Percentiles rank a stretch among this genome's conserved stretches.
Conservation (phyloP, 2,329 filamentous ascomycete genomes). For the Thielaviopsis musarum region DNA sequence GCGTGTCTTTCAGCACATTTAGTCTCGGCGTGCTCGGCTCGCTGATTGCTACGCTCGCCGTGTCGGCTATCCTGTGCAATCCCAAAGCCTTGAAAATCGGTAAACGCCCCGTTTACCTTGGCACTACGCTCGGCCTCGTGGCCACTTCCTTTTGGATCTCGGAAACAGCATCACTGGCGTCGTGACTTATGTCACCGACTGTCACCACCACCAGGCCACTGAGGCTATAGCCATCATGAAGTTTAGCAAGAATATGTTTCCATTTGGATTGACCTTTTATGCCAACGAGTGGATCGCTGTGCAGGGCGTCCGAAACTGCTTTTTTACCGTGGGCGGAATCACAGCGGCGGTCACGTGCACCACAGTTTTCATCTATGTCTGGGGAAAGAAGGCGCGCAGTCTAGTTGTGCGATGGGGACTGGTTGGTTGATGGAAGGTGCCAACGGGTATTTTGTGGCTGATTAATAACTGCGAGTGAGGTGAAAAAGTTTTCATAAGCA, state of each 20-base stretch:
- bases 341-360: conserved; percentile 21
- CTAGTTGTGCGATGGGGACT: conserved; percentile 3
- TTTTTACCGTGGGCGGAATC: conserved; percentile 13
- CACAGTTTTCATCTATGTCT: conserved; percentile 12
- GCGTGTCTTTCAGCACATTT: conserved; percentile 19
- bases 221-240: conserved; percentile 24
- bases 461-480: not conserved
- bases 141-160: conserved; percentile 21
- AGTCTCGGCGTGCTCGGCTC: conserved; percentile 22
- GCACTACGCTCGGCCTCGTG: conserved; percentile 20
- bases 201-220: conserved; percentile 22
- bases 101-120: conserved; percentile 22
- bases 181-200: conserved; percentile 23
- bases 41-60: conserved; percentile 20
- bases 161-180: conserved; percentile 19
- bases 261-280: conserved; percentile 24
- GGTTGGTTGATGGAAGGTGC: not conserved
- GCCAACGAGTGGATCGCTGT: conserved; percentile 23
- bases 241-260: conserved; percentile 23
- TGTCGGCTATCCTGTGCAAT: conserved; percentile 21
- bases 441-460: not conserved
- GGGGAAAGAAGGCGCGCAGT: conserved; percentile 11
- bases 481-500: not conserved
- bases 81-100: conserved; percentile 22
- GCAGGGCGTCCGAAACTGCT: conserved; percentile 16